Evolutionary conservation across 192 early-diverging fungal species (phyloP).

Genomic region (Rhizophagus clarus): DNA sequence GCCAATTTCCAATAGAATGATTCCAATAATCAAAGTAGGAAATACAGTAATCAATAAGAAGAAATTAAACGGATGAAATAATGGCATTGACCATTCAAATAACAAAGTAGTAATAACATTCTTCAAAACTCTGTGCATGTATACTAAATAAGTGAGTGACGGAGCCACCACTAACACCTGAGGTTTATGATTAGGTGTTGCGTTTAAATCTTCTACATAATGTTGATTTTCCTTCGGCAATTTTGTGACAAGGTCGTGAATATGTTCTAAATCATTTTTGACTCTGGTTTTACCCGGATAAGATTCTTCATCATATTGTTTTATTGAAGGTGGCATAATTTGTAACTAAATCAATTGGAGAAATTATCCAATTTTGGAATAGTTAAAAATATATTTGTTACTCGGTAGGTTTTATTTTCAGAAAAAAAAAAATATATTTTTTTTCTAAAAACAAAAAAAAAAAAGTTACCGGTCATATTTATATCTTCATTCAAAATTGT

Average conservation of each 20-base stretch:
- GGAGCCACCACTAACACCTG: not conserved
- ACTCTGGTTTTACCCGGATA: not conserved
- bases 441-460: no score
- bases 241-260: not conserved
- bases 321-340: not conserved
- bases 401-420: no score
- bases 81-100: conserved; percentile 40
- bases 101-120: conserved; percentile 40
- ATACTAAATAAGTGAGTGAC: conserved; percentile 1
- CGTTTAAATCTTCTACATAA: not conserved
- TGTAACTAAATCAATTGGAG: not conserved
- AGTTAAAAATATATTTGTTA: no score
- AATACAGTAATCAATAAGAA: conserved; percentile 36
- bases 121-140: no score
- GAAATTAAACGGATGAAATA: conserved; percentile 38
- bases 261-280: not conserved
- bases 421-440: no score
- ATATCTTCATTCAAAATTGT: no score
- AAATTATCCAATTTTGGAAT: no score
- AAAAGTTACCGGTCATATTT: no score
- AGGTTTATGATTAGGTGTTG: not conserved
- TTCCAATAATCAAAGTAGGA: conserved; percentile 29
- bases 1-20: conserved; percentile 37
- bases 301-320: no score
- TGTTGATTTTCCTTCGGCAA: not conserved